These are phyloP conservation scores for Nemania diffusa DNA, from an alignment of 2,329 filamentous ascomycete genomes.

Conservation along the genomic window DNA sequence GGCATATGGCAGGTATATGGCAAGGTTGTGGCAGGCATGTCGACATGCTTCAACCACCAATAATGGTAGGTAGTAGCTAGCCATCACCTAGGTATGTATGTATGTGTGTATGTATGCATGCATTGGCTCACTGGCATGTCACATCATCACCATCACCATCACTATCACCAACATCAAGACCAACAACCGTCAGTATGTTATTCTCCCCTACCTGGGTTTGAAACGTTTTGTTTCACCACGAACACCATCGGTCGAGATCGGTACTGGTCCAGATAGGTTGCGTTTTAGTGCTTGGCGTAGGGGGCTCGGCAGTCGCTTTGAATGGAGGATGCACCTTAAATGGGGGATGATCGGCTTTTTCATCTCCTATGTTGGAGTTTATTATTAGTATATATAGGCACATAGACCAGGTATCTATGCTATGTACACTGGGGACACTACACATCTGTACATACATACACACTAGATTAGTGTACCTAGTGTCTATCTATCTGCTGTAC, in stretches of 20 bases:
- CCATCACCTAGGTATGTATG: too few relatives aligned
- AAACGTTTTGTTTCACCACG: not conserved
- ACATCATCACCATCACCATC: not conserved
- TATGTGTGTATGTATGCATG: not conserved
- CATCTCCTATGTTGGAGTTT: slow-evolving; percentile 16
- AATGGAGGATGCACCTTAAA: not conserved
- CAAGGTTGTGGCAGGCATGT: slow-evolving; percentile 21
- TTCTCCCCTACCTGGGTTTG: not conserved
- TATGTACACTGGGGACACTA: not conserved
- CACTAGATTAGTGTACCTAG: slow-evolving; percentile 1
- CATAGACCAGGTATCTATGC: not conserved
- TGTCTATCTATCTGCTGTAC: not conserved
- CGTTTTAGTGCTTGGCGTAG: not conserved
- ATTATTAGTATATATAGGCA: slow-evolving; percentile 29
- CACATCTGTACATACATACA: not conserved
- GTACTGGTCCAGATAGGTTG: not conserved
- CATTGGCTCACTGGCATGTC: not conserved
- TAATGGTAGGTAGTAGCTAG: not conserved
- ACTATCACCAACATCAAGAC: not conserved
- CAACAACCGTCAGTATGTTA: not conserved
- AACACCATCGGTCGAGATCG: not conserved
- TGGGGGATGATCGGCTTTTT: slow-evolving; percentile 9
- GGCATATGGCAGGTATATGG: slow-evolving; percentile 18
- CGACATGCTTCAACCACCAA: not conserved
- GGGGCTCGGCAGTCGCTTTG: slow-evolving; percentile 14